Conservation (phyloP, 345 rosid species). For the Eucalyptus camaldulensis region DNA sequence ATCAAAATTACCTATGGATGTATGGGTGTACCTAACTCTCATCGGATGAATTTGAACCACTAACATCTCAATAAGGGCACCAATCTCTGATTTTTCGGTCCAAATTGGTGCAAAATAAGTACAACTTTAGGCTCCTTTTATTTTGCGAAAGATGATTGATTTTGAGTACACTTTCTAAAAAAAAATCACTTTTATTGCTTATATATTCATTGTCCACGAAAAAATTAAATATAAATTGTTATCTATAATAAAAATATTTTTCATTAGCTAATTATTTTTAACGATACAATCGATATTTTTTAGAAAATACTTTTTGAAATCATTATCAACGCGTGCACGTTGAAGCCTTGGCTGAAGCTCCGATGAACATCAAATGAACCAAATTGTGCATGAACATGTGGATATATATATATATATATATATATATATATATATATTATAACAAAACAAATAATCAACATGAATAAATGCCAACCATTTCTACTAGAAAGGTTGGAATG, state of each 20-base stretch:
- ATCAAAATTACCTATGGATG: neutral
- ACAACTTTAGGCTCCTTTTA: neutral
- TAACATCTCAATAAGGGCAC: neutral
- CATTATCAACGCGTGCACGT: neutral
- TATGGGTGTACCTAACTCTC: neutral
- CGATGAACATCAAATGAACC: neutral
- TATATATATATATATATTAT: too few species aligned
- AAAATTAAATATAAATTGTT: neutral
- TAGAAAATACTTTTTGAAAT: neutral
- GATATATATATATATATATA: too few species aligned
- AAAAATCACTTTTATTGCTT: fast-evolving
- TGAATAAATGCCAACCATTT: neutral
- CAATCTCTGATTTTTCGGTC: fast-evolving
- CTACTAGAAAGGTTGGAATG: neutral
- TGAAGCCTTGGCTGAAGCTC: neutral
- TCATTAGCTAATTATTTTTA: neutral
- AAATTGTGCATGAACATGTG: neutral
- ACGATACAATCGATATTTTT: fast-evolving
- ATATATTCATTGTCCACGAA: fast-evolving
- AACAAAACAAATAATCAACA: neutral
- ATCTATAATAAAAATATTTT: neutral
- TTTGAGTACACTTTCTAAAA: neutral
- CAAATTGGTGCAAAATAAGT: neutral
- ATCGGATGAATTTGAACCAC: neutral
- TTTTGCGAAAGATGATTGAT: neutral